Evolutionary conservation across 768 basidiomycete genomes (phyloP), one percentile per base, ranked within the genome.

Genomic region (Porphyrellus cyaneotinctus): DNA sequence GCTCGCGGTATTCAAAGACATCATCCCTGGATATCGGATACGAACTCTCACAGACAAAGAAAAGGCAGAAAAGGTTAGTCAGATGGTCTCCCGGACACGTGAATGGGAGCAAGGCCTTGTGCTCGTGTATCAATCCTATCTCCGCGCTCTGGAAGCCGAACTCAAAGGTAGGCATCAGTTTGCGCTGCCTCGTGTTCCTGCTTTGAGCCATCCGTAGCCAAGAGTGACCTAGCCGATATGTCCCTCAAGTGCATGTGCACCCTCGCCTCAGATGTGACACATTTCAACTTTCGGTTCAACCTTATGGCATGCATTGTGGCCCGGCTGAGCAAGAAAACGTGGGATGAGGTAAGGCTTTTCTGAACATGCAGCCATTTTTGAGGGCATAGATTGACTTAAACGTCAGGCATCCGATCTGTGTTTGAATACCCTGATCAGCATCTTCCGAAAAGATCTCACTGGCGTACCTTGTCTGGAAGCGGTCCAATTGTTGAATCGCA

Each of bases 91-190:
- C 17, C 81, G 84, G 23, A 87, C 88, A 59, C 82, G 97, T 58
- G 97, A 98, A 64, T 98, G 88, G 81, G 97, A 99, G 66, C 93
- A 98, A 69, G 90, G 95, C 23, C 76, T 99, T 50, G 87, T 98
- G 31, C 71, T 77, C 49, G 82, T 85, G 22, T 99, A 99, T 70
- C 94, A 97, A 71, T 75, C 78, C 18, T 98, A 94, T 73, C 79
- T 99, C 58, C 88, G 85, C 48, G 76, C 81, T 39, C 78, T 97
- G 36, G 95, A 98, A 71, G 69, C 74, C 26, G 95, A 97, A 72
- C 70, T 97, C 59, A 95, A 94, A 81, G 82, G 93, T 64, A 47
- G 47, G 52, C 17, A 54, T 44, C 37, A 23, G 38, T 48, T 53
- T 59, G 33, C 56, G 55, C 53, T 51, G 51, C 58, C 64, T 54